Evolutionary conservation across 2,329 filamentous ascomycete species (phyloP).

Genomic region (Venturia nashicola): DNA sequence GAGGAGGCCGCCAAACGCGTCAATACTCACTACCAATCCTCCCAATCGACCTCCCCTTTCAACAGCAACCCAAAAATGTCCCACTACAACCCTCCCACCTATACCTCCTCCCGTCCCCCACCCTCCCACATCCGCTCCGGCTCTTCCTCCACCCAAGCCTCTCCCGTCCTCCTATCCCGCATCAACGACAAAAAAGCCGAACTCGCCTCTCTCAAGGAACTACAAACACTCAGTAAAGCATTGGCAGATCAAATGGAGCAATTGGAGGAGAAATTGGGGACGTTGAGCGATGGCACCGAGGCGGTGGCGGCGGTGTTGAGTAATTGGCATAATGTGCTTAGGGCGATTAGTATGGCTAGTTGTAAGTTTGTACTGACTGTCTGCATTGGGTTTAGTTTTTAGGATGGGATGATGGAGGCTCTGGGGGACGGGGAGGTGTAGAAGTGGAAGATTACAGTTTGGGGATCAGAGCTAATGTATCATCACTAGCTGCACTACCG

Average conservation of each 20-base stretch:
- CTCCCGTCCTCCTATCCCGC: slow-evolving; percentile 57
- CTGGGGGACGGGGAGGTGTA: background rate
- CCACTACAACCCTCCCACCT: slow-evolving; percentile 3
- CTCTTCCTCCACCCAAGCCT: slow-evolving; percentile 45
- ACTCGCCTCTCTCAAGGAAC: slow-evolving; percentile 63
- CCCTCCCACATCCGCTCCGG: slow-evolving; percentile 51
- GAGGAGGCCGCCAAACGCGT: too few species aligned
- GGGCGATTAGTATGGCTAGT: slow-evolving; percentile 78
- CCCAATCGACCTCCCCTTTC: too few species aligned
- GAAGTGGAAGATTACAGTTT: too few species aligned
- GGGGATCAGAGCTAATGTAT: background rate
- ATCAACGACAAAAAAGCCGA: slow-evolving; percentile 81
- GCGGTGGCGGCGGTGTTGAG: slow-evolving; percentile 73
- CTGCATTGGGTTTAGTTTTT: too few species aligned
- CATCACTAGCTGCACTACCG: slow-evolving; percentile 52
- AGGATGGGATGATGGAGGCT: background rate
- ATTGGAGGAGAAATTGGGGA: slow-evolving; percentile 64
- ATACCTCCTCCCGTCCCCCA: slow-evolving; percentile 4
- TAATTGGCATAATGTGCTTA: slow-evolving; percentile 80
- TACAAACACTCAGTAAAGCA: slow-evolving; percentile 66
- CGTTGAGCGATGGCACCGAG: slow-evolving; percentile 71
- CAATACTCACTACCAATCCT: too few species aligned
- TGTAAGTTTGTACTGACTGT: slow-evolving; percentile 36
- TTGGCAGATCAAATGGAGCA: slow-evolving; percentile 74
- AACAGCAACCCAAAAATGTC: background rate